phyloP scores from a whole-genome alignment of 257 asterid species.

The Capsicum pubescens region DNA sequence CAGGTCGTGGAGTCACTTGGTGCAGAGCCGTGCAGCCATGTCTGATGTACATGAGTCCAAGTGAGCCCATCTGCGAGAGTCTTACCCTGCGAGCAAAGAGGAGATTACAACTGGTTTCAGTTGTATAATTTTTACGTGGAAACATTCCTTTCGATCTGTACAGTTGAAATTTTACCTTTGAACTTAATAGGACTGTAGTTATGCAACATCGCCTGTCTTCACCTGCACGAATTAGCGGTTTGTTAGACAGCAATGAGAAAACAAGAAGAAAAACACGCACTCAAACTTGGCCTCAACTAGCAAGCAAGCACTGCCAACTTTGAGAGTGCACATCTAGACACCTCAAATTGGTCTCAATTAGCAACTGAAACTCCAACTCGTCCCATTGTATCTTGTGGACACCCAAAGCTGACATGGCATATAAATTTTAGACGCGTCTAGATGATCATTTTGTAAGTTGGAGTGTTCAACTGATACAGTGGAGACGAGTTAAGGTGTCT shows the following conservation, averaged over 20 bases:
- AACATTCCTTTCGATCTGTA: conserved; percentile 16
- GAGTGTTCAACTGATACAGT: too few species aligned
- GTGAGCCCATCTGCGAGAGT: conserved; percentile 73
- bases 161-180: conserved; percentile 58
- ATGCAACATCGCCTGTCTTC: conserved; percentile 61
- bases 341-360: too few species aligned
- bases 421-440: too few species aligned
- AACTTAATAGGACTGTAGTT: conserved; percentile 64
- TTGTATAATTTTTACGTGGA: neutral
- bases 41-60: conserved; percentile 80
- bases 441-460: too few species aligned
- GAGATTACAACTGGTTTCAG: neutral
- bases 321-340: too few species aligned
- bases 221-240: conserved; percentile 51
- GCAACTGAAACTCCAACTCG: too few species aligned
- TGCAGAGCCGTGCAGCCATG: conserved; percentile 76
- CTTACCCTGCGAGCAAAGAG: conserved; percentile 53
- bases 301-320: too few species aligned
- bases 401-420: too few species aligned
- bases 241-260: neutral
- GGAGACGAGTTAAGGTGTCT: too few species aligned
- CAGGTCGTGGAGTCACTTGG: conserved; percentile 49
- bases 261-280: neutral
- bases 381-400: too few species aligned
- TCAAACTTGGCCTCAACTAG: too few species aligned